Evolutionary conservation across 202 grass and related monocot genomes (phyloP).

Genomic region (Sporobolus alterniflorus): DNA sequence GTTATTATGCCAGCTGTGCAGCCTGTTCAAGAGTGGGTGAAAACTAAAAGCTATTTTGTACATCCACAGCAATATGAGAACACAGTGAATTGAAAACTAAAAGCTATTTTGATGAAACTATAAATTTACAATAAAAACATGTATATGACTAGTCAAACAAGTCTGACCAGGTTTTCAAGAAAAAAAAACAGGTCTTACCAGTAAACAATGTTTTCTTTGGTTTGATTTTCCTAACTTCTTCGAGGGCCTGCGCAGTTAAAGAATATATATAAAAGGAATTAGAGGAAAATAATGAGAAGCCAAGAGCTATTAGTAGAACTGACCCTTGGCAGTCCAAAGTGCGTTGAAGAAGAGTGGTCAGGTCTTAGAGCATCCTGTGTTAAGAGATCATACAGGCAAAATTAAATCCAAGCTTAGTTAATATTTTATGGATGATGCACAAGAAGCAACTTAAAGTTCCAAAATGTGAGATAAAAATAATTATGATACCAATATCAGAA

Average conservation of each 20-base stretch:
- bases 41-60: not conserved
- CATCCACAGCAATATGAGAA: constrained; percentile 7
- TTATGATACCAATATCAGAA: constrained; percentile 80
- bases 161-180: constrained; percentile 79
- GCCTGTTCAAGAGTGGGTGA: constrained; percentile 11
- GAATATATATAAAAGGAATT: constrained; percentile 33
- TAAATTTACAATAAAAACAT: not conserved
- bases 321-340: constrained; percentile 92
- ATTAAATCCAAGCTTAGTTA: constrained; percentile 1
- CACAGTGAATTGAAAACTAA: constrained; percentile 6
- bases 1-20: constrained; percentile 15
- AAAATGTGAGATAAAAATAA: constrained; percentile 24
- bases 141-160: constrained; percentile 12
- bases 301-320: constrained; percentile 5
- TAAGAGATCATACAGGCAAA: constrained; percentile 47
- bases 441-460: constrained; percentile 5
- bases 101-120: not conserved
- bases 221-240: constrained; percentile 97
- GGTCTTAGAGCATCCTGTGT: constrained; percentile 89
- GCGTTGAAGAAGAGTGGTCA: constrained; percentile 89
- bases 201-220: constrained; percentile 91
- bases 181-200: constrained; percentile 59
- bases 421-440: constrained; percentile 2
- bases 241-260: constrained; percentile 67
- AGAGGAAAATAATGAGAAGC: constrained; percentile 9